Base-by-base conservation (phyloP, 2,329 filamentous ascomycete species). In the Davidsoniella virescens region DNA sequence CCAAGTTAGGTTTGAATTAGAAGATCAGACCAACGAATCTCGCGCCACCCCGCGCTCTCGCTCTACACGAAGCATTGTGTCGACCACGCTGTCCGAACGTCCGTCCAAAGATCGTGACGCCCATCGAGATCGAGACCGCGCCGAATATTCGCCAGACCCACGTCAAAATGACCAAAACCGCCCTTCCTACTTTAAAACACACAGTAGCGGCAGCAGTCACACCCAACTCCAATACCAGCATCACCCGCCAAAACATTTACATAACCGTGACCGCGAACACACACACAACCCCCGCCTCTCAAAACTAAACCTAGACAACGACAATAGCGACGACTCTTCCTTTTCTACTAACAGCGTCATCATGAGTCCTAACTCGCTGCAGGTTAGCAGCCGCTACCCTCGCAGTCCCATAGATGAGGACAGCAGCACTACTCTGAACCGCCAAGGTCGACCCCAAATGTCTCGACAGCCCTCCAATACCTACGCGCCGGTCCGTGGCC, bases 391-490 rank as follows among this genome's bases (percentile, higher is more conserved):
- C 5, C 43, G 43, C 25, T 45, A 33, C n/a, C 10, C 14, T 2
- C 18, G 38, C 17, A 40, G 18, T 12, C 29, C 29, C 29, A 12
- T 33, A 33, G 18, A 49, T 12, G 29, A 44, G n/a, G 41, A 33
- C 26, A 14, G 7, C 8, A 41, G 36, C n/a, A 47, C 14, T 41
- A 26, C 43, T 18, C 43, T 44, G 20, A 26, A 8, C 25, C 25
- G 1, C 33, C 50, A 18, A 25, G 44, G 12, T 43, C 46, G 18
- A 48, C 44, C 33, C 45, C 50, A 33, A 47, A 52, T 39, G 16
- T 42, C 17, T 26, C 29, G 29, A 4, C 29, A 33, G 29, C 83
- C 83, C 1, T 90, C 84, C 26, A 85, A 73, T 62, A 87, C 85
- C 29, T 92, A 92, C 62, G 83, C 84, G 55, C 80, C 80, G n/a